Percentiles rank a stretch among this genome's conserved stretches.
phyloP scores from a whole-genome alignment of 306 rosid genomes.

The Quercus parvula region DNA sequence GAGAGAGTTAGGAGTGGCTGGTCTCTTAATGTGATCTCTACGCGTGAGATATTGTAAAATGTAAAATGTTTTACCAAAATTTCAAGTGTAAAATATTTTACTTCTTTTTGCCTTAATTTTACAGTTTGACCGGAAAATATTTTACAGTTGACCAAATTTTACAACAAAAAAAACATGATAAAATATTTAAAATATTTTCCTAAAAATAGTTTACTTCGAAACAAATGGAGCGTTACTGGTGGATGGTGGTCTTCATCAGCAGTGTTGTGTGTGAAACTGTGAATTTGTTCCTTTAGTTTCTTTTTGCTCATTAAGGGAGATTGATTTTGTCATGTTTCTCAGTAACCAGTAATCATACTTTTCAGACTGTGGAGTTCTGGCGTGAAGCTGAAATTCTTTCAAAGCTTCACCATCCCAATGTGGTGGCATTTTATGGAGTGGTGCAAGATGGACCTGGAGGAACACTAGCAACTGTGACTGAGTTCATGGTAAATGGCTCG shows the following conservation, averaged over 20 bases:
- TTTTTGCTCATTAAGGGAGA: background rate
- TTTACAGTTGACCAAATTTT: too few species aligned
- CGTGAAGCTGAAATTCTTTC: slow-evolving; percentile 82
- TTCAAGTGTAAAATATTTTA: too few species aligned
- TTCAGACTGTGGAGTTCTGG: slow-evolving; percentile 83
- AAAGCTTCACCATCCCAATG: slow-evolving; percentile 90
- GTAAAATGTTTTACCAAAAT: too few species aligned
- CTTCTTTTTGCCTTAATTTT: too few species aligned
- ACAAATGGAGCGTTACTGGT: background rate
- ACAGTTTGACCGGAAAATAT: too few species aligned
- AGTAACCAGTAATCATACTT: background rate
- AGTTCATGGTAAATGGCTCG: slow-evolving; percentile 92
- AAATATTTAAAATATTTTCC: too few species aligned
- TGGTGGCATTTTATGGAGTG: slow-evolving; percentile 69
- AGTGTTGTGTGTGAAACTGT: slow-evolving; percentile 2
- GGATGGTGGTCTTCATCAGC: background rate
- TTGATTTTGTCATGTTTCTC: slow-evolving; percentile 10
- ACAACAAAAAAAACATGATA: too few species aligned
- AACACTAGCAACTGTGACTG: slow-evolving; percentile 79
- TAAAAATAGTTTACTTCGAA: too few species aligned
- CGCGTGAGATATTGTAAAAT: too few species aligned
- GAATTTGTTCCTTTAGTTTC: background rate
- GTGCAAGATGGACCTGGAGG: slow-evolving; percentile 83
- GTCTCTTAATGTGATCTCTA: too few species aligned
- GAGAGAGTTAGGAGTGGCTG: too few species aligned